Base-by-base conservation (phyloP, 1,284 basidiomycete genomes). In the Ceraceosorus guamensis region DNA sequence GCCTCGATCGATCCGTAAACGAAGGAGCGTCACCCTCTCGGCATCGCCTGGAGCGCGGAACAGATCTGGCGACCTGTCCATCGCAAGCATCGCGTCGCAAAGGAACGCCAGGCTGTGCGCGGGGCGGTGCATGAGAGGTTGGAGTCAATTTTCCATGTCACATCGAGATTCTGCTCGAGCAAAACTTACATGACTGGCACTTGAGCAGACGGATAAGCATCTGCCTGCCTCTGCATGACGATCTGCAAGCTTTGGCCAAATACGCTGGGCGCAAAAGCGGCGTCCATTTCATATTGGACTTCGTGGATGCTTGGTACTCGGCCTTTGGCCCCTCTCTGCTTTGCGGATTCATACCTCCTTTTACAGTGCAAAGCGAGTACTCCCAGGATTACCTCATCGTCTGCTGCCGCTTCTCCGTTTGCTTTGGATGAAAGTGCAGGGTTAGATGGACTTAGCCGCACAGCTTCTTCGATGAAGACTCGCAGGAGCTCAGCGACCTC, bases 251-350 rank as follows among this genome's bases (percentile, higher is more conserved):
- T 85, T 78, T 91, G 89, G 46, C 89, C 89, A 70, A 93, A 95
- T 0, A 88, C 91, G 1, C 88, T 90, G 0, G 90, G 89, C 66
- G 91, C 87, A 78, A 93, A 95, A 1, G 91, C 90, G 84, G 87
- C 66, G 6, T 50, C 31, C 46, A 34, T 16, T 13, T 53, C 48
- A 5, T 10, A 11, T 14, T 48, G 18, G 30, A 59, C 46, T 34
- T 55, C 57, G 30, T 6, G 35, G 0, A 56, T 11, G 4, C 37
- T 31, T n/a, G 57, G 53, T 18, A 48, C 44, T 5, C 11, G 10
- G 6, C 6, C 11, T 6, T 43, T 18, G 8, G 50, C 24, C 3
- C 44, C 54, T 5, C 49, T 47, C 34, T 33, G 14, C 5, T 16
- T 6, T 31, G 39, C 50, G 4, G 53, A 24, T 24, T 11, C 24